Percentiles rank a stretch among this genome's conserved stretches.
Evolutionary conservation across 2,329 filamentous ascomycete species (phyloP).

Genomic region (Colletotrichum coccodes): DNA sequence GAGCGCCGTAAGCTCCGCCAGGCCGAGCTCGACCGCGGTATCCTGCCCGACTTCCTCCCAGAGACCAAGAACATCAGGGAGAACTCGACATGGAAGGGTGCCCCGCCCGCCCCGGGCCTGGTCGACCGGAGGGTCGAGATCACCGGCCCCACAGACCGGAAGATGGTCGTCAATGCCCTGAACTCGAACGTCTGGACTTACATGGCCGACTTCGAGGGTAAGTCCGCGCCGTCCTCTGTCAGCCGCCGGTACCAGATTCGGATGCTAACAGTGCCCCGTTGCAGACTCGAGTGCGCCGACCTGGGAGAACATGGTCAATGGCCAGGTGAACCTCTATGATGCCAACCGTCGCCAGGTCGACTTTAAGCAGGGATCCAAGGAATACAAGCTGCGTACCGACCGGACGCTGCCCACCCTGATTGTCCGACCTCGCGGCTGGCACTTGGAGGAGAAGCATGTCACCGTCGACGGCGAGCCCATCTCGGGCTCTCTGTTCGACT

Average conservation of each 20-base stretch:
- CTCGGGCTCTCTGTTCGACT: conserved; percentile 93
- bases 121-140: conserved; percentile 96
- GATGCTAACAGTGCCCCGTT: neutral
- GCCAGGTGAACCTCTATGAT: conserved; percentile 97
- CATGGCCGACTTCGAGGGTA: conserved; percentile 99
- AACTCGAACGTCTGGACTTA: conserved; percentile 98
- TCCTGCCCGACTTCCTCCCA: conserved; percentile 91
- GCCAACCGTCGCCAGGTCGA: conserved; percentile 93
- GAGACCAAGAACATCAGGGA: conserved; percentile 97
- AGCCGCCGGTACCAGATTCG: neutral
- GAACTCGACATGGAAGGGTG: conserved; percentile 92
- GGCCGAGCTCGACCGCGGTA: conserved; percentile 90
- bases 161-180: conserved; percentile 98
- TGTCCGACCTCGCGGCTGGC: conserved; percentile 95
- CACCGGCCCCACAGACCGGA: conserved; percentile 94
- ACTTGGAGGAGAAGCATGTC: conserved; percentile 98
- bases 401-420: conserved; percentile 88
- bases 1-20: conserved; percentile 88
- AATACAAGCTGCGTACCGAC: conserved; percentile 97
- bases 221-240: neutral
- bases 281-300: conserved; percentile 93
- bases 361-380: conserved; percentile 94
- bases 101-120: conserved; percentile 89
- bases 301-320: conserved; percentile 99
- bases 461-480: conserved; percentile 95